Evolutionary conservation across 176 grass and related monocot genomes (phyloP).

Genomic region (Aegilops bicornis): DNA sequence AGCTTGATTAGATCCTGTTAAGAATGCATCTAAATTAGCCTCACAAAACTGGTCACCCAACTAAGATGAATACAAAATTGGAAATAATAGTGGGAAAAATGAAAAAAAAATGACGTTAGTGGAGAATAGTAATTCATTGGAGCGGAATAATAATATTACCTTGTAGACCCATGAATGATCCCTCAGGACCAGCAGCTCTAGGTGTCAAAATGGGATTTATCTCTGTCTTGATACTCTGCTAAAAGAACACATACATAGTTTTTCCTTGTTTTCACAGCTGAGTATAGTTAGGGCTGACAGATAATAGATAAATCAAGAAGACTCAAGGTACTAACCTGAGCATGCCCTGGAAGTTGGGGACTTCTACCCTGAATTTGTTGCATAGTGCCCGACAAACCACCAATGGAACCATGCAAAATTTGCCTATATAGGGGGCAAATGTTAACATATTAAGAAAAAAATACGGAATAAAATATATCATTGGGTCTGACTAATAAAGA

Average conservation of each 20-base stretch:
- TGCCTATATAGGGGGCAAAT: slow-evolving; percentile 47
- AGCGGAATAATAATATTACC: slow-evolving; percentile 43
- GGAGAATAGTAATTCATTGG: slow-evolving; percentile 16
- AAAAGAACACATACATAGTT: slow-evolving; percentile 35
- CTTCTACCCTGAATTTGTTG: slow-evolving; percentile 91
- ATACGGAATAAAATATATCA: not conserved
- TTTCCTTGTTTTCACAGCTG: not conserved
- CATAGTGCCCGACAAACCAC: slow-evolving; percentile 73
- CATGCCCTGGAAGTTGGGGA: slow-evolving; percentile 77
- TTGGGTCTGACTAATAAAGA: not conserved
- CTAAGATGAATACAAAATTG: slow-evolving; percentile 13
- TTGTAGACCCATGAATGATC: slow-evolving; percentile 83
- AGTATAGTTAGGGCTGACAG: not conserved
- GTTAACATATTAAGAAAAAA: slow-evolving; percentile 15
- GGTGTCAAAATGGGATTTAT: slow-evolving; percentile 86
- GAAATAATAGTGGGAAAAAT: not conserved
- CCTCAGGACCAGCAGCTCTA: slow-evolving; percentile 66
- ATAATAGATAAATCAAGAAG: slow-evolving; percentile 23
- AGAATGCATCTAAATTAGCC: slow-evolving; percentile 28
- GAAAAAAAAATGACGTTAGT: not conserved
- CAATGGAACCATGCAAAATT: slow-evolving; percentile 83
- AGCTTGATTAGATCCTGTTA: slow-evolving; percentile 88
- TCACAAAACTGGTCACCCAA: slow-evolving; percentile 5
- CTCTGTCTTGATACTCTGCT: slow-evolving; percentile 89
- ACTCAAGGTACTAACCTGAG: slow-evolving; percentile 54